phyloP scores from a whole-genome alignment of 208 protist species.

The Herpetomonas samuelpessoai region DNA sequence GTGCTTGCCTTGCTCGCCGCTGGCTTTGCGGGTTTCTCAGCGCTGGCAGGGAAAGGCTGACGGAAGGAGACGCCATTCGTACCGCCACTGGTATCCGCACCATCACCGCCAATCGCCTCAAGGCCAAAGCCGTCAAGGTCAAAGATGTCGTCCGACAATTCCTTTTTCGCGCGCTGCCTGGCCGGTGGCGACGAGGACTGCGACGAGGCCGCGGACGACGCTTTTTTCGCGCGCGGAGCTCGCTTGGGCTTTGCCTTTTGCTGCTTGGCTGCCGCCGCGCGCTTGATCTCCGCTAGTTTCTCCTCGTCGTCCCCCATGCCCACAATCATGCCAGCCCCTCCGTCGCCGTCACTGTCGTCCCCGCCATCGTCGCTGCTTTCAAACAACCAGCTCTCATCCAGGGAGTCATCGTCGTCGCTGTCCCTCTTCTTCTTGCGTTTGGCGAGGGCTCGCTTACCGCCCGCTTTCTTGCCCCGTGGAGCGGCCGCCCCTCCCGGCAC shows the following conservation, averaged over 20 bases:
- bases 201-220: neutral
- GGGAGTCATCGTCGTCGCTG: slow-evolving; percentile 44
- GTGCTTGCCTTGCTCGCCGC: no score
- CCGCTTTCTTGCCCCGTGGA: neutral
- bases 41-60: neutral
- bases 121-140: slow-evolving; percentile 79
- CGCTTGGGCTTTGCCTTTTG: slow-evolving; percentile 13
- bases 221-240: slow-evolving; percentile 13
- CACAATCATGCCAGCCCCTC: slow-evolving; percentile 24
- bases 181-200: neutral
- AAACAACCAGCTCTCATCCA: slow-evolving; percentile 29
- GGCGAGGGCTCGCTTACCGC: slow-evolving; percentile 21
- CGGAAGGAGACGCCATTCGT: neutral
- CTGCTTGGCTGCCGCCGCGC: neutral
- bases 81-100: neutral
- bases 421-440: slow-evolving; percentile 35
- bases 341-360: slow-evolving; percentile 20
- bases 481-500: slow-evolving; percentile 6
- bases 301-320: slow-evolving; percentile 38
- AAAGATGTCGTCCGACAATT: slow-evolving; percentile 45
- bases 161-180: slow-evolving; percentile 24
- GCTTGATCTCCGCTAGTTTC: neutral
- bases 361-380: slow-evolving; percentile 15
- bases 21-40: no score
- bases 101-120: slow-evolving; percentile 37